These are phyloP conservation scores for Phylloporus sp. DNA, from an alignment of 1,284 basidiomycete genomes.

Conservation along the genomic window DNA sequence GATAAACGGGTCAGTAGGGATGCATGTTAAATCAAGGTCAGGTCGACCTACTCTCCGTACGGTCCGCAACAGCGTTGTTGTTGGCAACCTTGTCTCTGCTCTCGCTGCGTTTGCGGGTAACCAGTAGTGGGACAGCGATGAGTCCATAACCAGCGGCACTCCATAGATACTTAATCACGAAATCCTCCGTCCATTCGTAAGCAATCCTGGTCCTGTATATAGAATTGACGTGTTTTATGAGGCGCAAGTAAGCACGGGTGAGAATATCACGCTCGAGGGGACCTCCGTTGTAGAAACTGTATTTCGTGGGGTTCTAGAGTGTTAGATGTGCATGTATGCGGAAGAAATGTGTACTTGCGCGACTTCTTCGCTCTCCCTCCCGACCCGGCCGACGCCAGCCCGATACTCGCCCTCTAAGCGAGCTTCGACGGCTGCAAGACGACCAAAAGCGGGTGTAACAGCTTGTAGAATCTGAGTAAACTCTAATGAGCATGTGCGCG, in stretches of 20 bases:
- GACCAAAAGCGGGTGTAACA: conserved; percentile 94
- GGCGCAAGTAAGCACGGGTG: conserved; percentile 74
- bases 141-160: conserved; percentile 88
- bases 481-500: neutral
- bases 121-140: conserved; percentile 87
- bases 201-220: conserved; percentile 92
- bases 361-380: conserved; percentile 92
- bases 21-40: neutral
- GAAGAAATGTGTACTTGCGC: conserved; percentile 57
- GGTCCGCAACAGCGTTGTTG: conserved; percentile 50
- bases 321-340: conserved; percentile 9
- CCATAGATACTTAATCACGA: conserved; percentile 95
- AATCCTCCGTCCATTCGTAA: conserved; percentile 92
- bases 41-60: conserved; percentile 63
- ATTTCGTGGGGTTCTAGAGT: neutral
- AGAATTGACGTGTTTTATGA: conserved; percentile 90
- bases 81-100: conserved; percentile 5
- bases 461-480: conserved; percentile 69
- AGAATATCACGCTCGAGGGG: conserved; percentile 85
- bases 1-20: neutral
- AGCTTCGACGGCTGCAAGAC: conserved; percentile 89
- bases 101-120: conserved; percentile 47
- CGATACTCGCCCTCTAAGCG: conserved; percentile 90
- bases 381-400: conserved; percentile 85
- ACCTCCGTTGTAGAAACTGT: conserved; percentile 92